These are phyloP conservation scores for Silene coronaria DNA, from an alignment of 179 eudicot species.

Conservation along the genomic window DNA sequence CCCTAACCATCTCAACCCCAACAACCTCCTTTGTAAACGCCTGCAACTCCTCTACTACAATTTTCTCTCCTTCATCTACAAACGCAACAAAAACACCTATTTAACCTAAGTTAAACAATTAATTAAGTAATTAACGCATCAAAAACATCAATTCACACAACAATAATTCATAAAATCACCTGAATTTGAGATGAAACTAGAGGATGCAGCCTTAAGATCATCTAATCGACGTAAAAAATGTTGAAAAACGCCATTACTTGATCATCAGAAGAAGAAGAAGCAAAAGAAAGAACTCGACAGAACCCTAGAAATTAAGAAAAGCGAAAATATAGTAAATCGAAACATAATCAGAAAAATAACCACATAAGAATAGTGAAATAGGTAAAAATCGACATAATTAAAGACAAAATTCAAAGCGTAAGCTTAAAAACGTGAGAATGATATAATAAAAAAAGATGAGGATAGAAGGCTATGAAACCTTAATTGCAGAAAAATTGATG, in stretches of 20 bases:
- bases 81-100: not conserved
- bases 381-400: too few relatives aligned
- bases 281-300: constrained; percentile 44
- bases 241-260: constrained; percentile 27
- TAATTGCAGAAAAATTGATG: too few relatives aligned
- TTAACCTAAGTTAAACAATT: not conserved
- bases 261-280: constrained; percentile 51
- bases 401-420: too few relatives aligned
- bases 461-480: too few relatives aligned
- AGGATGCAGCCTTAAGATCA: constrained; percentile 36
- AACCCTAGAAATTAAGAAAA: too few relatives aligned
- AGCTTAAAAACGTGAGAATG: too few relatives aligned
- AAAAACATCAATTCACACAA: not conserved
- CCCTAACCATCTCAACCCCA: constrained; percentile 77
- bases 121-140: too few relatives aligned
- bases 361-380: too few relatives aligned
- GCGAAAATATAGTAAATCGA: too few relatives aligned
- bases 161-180: constrained; percentile 16
- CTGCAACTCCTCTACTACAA: constrained; percentile 66
- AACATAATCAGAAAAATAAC: too few relatives aligned
- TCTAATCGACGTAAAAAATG: constrained; percentile 21
- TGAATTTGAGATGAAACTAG: constrained; percentile 27
- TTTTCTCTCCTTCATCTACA: constrained; percentile 41
- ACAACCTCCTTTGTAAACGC: constrained; percentile 90
- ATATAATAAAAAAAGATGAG: too few relatives aligned